Percentiles rank a stretch among this genome's conserved stretches.
phyloP scores from a whole-genome alignment of 352 stramenopile species.

The Phytopythium delawarense region DNA sequence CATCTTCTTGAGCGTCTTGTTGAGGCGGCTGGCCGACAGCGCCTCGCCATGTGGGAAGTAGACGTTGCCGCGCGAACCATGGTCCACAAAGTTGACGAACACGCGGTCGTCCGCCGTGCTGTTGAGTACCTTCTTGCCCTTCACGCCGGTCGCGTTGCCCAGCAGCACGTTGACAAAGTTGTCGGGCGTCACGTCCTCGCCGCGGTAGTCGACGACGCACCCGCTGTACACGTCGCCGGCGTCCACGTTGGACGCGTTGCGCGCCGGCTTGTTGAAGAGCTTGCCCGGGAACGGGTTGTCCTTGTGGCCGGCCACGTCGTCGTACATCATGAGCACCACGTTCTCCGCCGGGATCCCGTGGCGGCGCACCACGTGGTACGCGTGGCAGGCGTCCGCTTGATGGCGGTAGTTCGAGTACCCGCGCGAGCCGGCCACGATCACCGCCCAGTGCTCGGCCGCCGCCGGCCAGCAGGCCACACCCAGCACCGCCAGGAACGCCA shows the following conservation, averaged over 20 bases:
- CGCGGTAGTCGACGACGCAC: conserved; percentile 74
- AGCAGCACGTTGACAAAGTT: conserved; percentile 87
- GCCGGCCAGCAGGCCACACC: conserved; percentile 8
- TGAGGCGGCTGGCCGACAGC: conserved; percentile 66
- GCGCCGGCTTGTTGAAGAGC: conserved; percentile 85
- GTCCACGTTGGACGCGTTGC: conserved; percentile 25
- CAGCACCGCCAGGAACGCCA: conserved; percentile 7
- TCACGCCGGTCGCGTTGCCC: conserved; percentile 56
- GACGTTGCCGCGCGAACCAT: conserved; percentile 82
- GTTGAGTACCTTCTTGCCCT: conserved; percentile 79
- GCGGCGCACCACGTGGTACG: conserved; percentile 86
- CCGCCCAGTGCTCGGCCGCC: conserved; percentile 79
- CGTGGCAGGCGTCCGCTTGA: conserved; percentile 87
- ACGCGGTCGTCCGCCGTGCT: conserved; percentile 84
- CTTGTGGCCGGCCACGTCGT: conserved; percentile 80
- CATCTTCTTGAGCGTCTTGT: conserved; percentile 75
- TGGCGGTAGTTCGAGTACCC: conserved; percentile 92
- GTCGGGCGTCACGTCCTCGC: conserved; percentile 77
- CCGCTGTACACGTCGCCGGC: conserved; percentile 86
- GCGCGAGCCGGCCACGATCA: conserved; percentile 87
- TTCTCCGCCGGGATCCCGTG: conserved; percentile 87
- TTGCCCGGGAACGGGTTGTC: conserved; percentile 85
- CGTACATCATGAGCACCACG: conserved; percentile 92
- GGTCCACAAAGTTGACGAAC: conserved; percentile 93
- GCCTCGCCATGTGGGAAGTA: conserved; percentile 76